Evolutionary conservation across 192 early-diverging fungal species (phyloP), one percentile per base, ranked within the genome.

Genomic region (Rhizophagus sp.): DNA sequence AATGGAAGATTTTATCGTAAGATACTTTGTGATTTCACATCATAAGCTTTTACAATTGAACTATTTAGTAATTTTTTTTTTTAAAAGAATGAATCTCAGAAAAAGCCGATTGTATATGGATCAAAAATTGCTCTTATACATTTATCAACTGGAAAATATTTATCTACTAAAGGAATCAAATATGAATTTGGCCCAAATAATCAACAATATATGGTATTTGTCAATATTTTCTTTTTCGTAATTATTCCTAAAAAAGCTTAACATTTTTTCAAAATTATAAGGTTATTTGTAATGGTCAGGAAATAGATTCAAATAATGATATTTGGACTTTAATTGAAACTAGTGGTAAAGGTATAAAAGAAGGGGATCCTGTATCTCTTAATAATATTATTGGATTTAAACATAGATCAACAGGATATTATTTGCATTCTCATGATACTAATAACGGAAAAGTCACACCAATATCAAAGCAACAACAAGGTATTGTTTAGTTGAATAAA

Each of bases 1-100:
- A 63, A 67, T 49, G 41, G 25, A 67, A 50, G 76, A 78, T 50
- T 66, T 33, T 47, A 19, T 75, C 3, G 73, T 73, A 50, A 57
- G 71, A 73, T 36, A 24, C 4, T 19, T 41, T 36, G 13, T 4
- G 19, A 36, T 69, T 69, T 69, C 67, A 69, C 0, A 36, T 69
- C 4, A n/a, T 15, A 13, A 36, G 2, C 2, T 36, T 36, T 36
- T 36, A 3, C 2, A 36, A 36, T 5, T 30, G 4, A 36, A 5
- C 36, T 36, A 36, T 5, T 36, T 36, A 5, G 36, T 36, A 36
- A 36, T 36, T 36, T 36, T 36, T 36, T 36, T 36, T 36, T 36
- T 36, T 36, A 30, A 30, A 30, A 30, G 2, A 66, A 66, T 9
- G 5, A 66, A 66, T 66, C 12, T 27, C 34, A 69, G 36, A 69